Evolutionary conservation across 2,329 filamentous ascomycete species (phyloP), one percentile per base, ranked within the genome.

Genomic region (Penicillium sp.): DNA sequence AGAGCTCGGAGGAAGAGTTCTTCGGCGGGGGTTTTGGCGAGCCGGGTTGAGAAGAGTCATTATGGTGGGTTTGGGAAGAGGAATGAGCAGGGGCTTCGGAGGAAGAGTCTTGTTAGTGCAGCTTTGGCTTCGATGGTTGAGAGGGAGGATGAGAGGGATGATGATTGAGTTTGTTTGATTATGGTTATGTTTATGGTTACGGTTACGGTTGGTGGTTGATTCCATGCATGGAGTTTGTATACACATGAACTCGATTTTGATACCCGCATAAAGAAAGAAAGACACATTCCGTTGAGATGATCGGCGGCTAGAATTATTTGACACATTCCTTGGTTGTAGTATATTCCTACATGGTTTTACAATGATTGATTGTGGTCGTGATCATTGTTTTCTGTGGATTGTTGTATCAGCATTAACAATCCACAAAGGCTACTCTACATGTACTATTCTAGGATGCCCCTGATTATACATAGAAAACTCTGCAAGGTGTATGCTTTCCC

Each of bases 71-170:
- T 62, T 49, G 69, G 33, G 70, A 70, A 25, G 62, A 72, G 70
- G 60, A 69, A 68, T 54, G 74, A 75, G 47, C 71, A 74, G 48
- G 73, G 73, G 0, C 51, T 76, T 23, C 59, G 74, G 23, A 61
- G 74, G 51, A 75, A 72, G 65, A 76, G 74, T 51, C 61, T 76
- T 41, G 74, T 76, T 9, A 75, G 69, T 65, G 72, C 73, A 13
- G 73, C 73, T 41, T 61, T 76, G 62, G 73, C 73, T 10, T 74
- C 72, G 15, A 68, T 75, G 59, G 68, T 67, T 27, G 71, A 72
- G 54, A 59, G 50, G 31, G 55, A 50, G 59, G 68, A 67, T 29
- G 71, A 72, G 54, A 59, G 50, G 31, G 55, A 50, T 19, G 48
- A 53, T 15, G 13, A 47, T 19, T 48, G 17, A 53, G n/a, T 6